Base-by-base conservation (phyloP, 2,329 filamentous ascomycete species). In the Akanthomyces lecanii region DNA sequence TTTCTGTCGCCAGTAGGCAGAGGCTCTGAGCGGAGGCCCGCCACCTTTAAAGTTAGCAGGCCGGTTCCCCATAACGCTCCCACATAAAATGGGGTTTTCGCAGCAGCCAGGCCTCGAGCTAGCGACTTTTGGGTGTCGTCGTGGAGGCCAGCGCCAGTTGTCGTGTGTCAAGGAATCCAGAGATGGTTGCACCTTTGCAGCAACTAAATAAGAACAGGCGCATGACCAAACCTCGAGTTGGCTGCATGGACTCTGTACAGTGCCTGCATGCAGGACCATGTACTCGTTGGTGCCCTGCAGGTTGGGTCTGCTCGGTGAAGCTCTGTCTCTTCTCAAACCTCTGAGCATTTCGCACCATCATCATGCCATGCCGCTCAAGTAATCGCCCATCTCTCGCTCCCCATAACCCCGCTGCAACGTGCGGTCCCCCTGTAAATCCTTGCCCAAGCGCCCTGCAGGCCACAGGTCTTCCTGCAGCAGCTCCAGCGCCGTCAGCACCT, bases 121-220 rank as follows among this genome's bases (percentile, higher is more conserved):
- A 42, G 44, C 47, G 23, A 23, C 7, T 16, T 45, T 44, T 30
- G 56, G 48, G 38, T 30, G 23, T 40, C 45, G 44, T 42, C 57
- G 33, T 60, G 45, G 57, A 60, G 57, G 36, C 18, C 33, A 44
- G 14, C 11, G 16, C 16, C 11, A 38, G 57, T 60, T 60, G 47
- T 60, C 44, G 23, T 60, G 57, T 60, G 57, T 60, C 57, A 60
- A 16, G 36, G 25, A 33, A 60, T 52, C 42, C 23, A 51, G 55
- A 12, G 23, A 11, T 55, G 52, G 36, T 8, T 36, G 50, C 50
- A 53, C 23, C 23, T 40, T 40, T 40, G 12, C 14, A 40, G 38
- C 38, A 16, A 5, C 38, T 14, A 38, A 38, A 30, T 30, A 30
- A 30, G 38, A 11, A 40, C 12, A 40, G 38, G 38, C 38, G 38